A percentile compares a stretch with the other conserved stretches of the same genome.
Conservation (phyloP, 73 alveolate genomes). For the Paramecium sexaurelia region DNA sequence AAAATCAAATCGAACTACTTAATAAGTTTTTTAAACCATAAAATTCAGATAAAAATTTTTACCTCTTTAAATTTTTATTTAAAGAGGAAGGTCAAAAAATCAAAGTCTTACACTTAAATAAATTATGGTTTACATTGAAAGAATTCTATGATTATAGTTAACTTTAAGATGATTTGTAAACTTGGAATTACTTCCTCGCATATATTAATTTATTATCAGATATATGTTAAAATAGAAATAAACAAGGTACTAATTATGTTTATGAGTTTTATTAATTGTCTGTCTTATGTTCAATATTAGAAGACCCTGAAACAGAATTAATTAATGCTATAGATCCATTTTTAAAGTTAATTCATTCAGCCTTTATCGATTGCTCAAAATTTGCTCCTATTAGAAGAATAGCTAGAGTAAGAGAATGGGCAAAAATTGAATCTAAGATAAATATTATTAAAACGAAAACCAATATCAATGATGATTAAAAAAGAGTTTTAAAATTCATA, state of each 20-base stretch:
- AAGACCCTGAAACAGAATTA: background rate
- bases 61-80: background rate
- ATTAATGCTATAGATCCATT: conserved; percentile 39
- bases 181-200: conserved; percentile 46
- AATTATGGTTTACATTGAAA: background rate
- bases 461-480: background rate
- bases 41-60: background rate
- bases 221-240: conserved; percentile 14
- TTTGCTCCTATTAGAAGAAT: conserved; percentile 45
- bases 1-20: background rate
- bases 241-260: conserved; percentile 18
- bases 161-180: background rate
- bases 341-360: conserved; percentile 10
- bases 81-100: background rate
- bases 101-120: background rate
- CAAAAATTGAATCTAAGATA: background rate
- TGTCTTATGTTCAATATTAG: background rate
- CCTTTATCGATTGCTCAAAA: background rate
- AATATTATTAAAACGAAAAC: conserved; percentile 29
- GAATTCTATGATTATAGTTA: background rate
- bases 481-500: conserved; percentile 1
- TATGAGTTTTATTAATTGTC: background rate
- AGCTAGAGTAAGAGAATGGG: conserved; percentile 59
- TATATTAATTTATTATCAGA: background rate
- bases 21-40: background rate